Conservation (phyloP, 768 basidiomycete species). For the Gelatoporia subvermispora region DNA sequence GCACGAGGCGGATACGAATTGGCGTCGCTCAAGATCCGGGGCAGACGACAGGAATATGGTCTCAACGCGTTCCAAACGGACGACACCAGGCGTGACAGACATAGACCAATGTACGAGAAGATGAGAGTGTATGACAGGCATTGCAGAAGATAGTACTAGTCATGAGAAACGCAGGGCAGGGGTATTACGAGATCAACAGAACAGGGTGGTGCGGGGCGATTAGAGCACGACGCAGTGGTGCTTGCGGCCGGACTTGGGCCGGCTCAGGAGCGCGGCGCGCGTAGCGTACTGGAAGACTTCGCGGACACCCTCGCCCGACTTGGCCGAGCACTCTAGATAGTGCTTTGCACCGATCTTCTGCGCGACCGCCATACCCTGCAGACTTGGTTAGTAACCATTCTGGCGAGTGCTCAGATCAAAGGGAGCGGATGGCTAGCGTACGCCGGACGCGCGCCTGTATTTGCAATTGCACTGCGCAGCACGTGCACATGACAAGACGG, state of each 20-base stretch:
- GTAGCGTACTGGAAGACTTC: slow-evolving; percentile 99
- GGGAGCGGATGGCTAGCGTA: not conserved
- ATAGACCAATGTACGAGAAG: slow-evolving; percentile 19
- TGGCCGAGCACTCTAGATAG: slow-evolving; percentile 97
- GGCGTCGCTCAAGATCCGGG: too few relatives aligned
- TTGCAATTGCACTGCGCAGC: not conserved
- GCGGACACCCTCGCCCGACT: slow-evolving; percentile 92
- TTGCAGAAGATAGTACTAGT: slow-evolving; percentile 23
- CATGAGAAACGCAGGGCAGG: slow-evolving; percentile 13
- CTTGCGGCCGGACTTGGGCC: slow-evolving; percentile 42
- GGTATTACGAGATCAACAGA: slow-evolving; percentile 12
- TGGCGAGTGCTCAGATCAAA: not conserved
- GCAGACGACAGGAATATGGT: too few relatives aligned
- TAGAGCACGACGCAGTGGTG: slow-evolving; percentile 40
- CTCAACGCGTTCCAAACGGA: too few relatives aligned
- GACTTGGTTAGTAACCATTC: slow-evolving; percentile 4
- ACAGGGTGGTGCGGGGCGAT: slow-evolving; percentile 13
- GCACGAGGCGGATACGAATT: too few relatives aligned
- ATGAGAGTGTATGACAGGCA: slow-evolving; percentile 21
- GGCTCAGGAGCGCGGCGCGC: slow-evolving; percentile 77
- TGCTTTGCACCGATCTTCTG: slow-evolving; percentile 96
- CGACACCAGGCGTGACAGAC: not conserved
- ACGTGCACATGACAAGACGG: not conserved
- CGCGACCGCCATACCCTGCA: slow-evolving; percentile 86
- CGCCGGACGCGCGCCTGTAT: too few relatives aligned